phyloP scores from a whole-genome alignment of 192 early-diverging fungal species.

The Pecoramyces ruminantium region DNA sequence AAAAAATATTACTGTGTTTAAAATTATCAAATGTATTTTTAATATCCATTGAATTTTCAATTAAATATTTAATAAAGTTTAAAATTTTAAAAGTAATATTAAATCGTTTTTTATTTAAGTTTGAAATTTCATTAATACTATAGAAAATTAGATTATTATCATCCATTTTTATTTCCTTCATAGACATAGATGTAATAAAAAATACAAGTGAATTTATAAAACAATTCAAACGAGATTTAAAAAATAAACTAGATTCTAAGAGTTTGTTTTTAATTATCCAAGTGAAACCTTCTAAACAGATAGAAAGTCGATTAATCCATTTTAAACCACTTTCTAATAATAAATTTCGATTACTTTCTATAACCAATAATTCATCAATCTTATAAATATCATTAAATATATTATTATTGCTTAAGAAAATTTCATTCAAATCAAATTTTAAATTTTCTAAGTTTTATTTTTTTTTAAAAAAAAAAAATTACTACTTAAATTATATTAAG shows the following conservation, averaged over 20 bases:
- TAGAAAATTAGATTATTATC: neutral
- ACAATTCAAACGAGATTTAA: neutral
- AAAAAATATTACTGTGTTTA: neutral
- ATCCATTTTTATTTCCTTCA: neutral
- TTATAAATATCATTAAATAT: neutral
- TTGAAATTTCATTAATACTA: neutral
- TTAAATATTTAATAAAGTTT: neutral
- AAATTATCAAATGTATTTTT: neutral
- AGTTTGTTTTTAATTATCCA: neutral
- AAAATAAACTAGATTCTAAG: neutral
- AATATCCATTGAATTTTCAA: neutral
- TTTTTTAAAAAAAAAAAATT: no score
- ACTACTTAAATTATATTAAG: no score
- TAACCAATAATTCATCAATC: neutral
- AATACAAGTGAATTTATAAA: neutral
- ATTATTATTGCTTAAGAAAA: neutral
- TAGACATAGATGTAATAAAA: neutral
- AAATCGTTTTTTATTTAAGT: neutral
- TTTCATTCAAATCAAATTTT: neutral
- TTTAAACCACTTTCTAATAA: neutral
- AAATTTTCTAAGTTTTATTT: neutral
- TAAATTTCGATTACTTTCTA: neutral
- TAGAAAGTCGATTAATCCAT: neutral
- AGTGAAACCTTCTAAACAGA: neutral
- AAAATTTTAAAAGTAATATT: neutral